Evolutionary conservation across 345 rosid species (phyloP).

Genomic region (Brassica juncea): DNA sequence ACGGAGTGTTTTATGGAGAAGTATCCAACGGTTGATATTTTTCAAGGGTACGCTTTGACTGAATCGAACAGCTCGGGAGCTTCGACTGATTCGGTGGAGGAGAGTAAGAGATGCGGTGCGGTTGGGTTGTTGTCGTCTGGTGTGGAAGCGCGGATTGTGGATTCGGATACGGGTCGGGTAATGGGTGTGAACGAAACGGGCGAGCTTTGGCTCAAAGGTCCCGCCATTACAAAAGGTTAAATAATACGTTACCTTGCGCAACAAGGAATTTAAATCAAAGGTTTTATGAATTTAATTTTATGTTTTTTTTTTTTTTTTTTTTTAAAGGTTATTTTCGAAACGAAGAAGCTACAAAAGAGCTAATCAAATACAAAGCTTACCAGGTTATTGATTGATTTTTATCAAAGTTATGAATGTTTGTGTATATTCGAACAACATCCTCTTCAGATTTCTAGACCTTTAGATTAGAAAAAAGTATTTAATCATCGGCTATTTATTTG

Average conservation of each 20-base stretch:
- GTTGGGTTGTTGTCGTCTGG: constrained; percentile 61
- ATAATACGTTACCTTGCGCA: not conserved
- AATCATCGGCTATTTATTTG: not conserved
- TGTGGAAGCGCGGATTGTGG: constrained; percentile 32
- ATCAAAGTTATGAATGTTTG: not conserved
- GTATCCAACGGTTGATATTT: constrained; percentile 11
- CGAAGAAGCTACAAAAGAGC: not conserved
- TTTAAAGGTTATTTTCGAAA: not conserved
- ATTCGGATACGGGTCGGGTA: constrained; percentile 53
- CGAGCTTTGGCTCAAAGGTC: constrained; percentile 3
- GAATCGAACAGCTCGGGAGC: constrained; percentile 18
- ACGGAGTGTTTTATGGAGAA: not conserved
- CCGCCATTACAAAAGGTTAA: not conserved
- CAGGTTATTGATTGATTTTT: not conserved
- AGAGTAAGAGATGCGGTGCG: constrained; percentile 55
- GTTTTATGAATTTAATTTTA: not conserved
- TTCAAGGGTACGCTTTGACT: constrained; percentile 11
- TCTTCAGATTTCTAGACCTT: not conserved
- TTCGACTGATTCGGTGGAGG: constrained; percentile 1
- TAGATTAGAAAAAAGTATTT: not conserved
- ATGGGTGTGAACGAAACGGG: constrained; percentile 5
- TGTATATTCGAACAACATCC: not conserved
- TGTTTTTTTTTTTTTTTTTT: no score
- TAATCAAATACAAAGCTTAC: constrained; percentile 4
- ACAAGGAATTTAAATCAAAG: not conserved